Conservation (phyloP, 306 rosid genomes). For the Trifolium repens region DNA sequence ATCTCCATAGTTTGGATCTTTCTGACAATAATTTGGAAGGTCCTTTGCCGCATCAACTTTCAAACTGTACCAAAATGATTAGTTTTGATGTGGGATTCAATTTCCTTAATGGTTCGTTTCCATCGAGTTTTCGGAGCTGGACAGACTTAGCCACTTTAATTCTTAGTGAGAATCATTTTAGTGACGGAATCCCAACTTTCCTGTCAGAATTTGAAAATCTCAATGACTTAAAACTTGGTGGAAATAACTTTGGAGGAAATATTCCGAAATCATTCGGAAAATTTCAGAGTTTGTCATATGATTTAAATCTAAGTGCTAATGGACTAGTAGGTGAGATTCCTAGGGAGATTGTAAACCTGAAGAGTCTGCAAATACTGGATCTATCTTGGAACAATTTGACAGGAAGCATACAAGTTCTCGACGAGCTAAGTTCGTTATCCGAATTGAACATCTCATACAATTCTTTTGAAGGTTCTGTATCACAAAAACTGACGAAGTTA, state of each 20-base stretch:
- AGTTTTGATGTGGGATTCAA: constrained; percentile 71
- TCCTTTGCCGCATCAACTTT: constrained; percentile 66
- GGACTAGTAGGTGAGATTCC: constrained; percentile 69
- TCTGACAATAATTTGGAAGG: constrained; percentile 70
- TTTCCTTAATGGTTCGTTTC: constrained; percentile 70
- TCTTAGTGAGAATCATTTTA: constrained; percentile 64
- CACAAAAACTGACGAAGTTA: constrained; percentile 47
- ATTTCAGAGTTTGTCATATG: constrained; percentile 51
- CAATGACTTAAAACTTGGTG: constrained; percentile 66
- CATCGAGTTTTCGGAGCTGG: constrained; percentile 66
- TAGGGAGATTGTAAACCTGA: constrained; percentile 49
- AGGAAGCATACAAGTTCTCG: constrained; percentile 57
- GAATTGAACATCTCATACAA: constrained; percentile 67
- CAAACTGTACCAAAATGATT: constrained; percentile 56
- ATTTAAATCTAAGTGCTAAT: constrained; percentile 74
- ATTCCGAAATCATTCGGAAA: constrained; percentile 68
- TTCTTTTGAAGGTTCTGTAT: constrained; percentile 68
- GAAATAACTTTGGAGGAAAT: constrained; percentile 71
- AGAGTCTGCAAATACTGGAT: constrained; percentile 49
- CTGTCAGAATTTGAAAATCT: constrained; percentile 56
- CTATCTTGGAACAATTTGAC: constrained; percentile 76
- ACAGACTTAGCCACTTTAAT: constrained; percentile 47
- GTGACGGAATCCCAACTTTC: constrained; percentile 65
- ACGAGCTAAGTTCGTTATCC: constrained; percentile 48
- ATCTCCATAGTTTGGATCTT: constrained; percentile 54